phyloP scores from a whole-genome alignment of 371 early-diverging fungal genomes.

The Mucor ambiguus region DNA sequence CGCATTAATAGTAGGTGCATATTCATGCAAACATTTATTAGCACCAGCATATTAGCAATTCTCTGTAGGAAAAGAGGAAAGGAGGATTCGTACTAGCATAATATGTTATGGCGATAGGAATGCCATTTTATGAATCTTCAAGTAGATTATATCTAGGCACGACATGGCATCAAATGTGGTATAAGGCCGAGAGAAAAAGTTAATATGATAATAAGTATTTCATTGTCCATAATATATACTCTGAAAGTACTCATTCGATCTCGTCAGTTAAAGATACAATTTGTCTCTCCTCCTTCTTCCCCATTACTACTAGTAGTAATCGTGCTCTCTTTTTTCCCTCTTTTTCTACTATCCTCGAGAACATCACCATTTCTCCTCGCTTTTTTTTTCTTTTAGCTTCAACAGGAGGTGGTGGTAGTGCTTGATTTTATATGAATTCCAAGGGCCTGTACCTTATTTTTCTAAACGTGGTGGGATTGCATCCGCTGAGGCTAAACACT shows the following conservation, averaged over 20 bases:
- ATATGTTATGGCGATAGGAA: neutral
- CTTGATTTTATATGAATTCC: slow-evolving; percentile 2
- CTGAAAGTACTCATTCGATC: neutral
- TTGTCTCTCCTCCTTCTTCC: neutral
- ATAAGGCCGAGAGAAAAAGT: neutral
- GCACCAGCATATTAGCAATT: neutral
- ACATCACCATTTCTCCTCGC: neutral
- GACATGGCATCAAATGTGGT: neutral
- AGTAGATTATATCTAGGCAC: neutral
- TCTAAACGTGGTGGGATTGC: neutral
- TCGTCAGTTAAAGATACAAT: neutral
- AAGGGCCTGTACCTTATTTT: neutral
- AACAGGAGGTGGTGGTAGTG: neutral
- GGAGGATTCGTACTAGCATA: neutral
- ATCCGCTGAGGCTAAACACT: neutral
- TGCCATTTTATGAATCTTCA: neutral
- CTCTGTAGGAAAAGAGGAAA: neutral
- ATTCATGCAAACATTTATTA: neutral
- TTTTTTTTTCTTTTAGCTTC: neutral
- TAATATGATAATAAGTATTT: neutral
- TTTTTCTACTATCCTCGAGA: neutral
- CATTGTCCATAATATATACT: neutral
- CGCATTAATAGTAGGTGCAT: neutral
- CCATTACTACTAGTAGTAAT: slow-evolving; percentile 1
- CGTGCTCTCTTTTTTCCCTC: neutral